Percentiles rank a stretch among this genome's conserved stretches.
These are phyloP conservation scores for Botrytis aclada DNA, from an alignment of 2,329 filamentous ascomycete genomes.

Conservation along the genomic window DNA sequence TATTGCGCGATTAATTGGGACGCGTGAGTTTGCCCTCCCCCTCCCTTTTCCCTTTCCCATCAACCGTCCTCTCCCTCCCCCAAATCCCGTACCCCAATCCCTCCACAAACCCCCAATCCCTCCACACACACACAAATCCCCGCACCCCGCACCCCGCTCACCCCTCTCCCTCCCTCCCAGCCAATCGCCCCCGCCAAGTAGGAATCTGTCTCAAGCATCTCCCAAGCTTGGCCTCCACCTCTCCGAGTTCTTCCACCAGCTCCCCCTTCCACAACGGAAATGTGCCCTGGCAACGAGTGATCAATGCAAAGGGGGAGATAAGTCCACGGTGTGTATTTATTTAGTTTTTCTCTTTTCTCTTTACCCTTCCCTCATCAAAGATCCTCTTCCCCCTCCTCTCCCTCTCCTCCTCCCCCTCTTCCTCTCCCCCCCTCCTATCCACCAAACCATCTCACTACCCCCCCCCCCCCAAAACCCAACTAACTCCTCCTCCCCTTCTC, in stretches of 20 bases:
- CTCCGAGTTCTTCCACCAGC: not conserved
- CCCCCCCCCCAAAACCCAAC: not conserved
- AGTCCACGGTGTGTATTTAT: constrained; percentile 70
- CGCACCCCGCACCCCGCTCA: not conserved
- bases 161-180: constrained; percentile 41
- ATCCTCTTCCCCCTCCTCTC: not conserved
- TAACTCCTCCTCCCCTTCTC: not conserved
- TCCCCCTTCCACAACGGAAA: constrained; percentile 60
- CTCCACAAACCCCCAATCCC: too few species aligned
- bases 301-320: constrained; percentile 82
- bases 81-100: too few species aligned
- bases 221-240: constrained; percentile 40
- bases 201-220: constrained; percentile 89
- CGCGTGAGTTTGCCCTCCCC: constrained; percentile 52
- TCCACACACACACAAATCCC: constrained; percentile 49
- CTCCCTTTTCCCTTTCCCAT: too few species aligned
- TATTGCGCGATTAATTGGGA: constrained; percentile 69
- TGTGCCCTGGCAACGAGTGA: constrained; percentile 92
- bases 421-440: not conserved
- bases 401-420: not conserved
- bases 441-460: not conserved
- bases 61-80: too few species aligned
- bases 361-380: too few species aligned
- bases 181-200: constrained; percentile 76
- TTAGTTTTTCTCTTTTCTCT: too few species aligned